Conservation (phyloP, 2,329 filamentous ascomycete genomes). For the Cercospora janseana region DNA sequence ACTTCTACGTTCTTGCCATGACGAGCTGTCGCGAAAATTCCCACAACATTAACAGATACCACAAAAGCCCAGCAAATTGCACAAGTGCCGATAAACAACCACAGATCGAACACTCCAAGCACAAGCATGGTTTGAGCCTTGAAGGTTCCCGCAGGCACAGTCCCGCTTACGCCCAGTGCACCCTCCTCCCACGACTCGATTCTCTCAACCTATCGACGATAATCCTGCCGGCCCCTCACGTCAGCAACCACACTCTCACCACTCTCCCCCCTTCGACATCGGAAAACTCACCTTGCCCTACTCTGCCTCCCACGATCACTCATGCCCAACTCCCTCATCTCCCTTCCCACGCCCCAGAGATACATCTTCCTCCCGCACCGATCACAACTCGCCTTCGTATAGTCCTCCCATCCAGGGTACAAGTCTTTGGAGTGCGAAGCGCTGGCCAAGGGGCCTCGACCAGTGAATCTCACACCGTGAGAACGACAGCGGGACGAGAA, state of each 20-base stretch:
- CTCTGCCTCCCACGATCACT: too few species aligned
- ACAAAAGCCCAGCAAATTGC: too few species aligned
- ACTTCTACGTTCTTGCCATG: too few species aligned
- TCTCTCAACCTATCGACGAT: not conserved
- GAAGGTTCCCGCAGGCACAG: too few species aligned
- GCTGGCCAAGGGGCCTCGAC: slow-evolving; percentile 1
- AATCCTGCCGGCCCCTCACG: not conserved
- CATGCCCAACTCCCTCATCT: slow-evolving; percentile 5
- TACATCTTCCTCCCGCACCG: slow-evolving; percentile 2
- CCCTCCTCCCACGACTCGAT: not conserved
- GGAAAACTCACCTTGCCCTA: not conserved
- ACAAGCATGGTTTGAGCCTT: too few species aligned
- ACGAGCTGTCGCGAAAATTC: too few species aligned
- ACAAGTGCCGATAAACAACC: too few species aligned
- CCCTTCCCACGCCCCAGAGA: slow-evolving; percentile 9
- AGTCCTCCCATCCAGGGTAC: not conserved
- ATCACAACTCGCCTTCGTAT: not conserved
- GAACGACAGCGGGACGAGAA: slow-evolving; percentile 1
- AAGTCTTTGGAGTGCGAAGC: not conserved
- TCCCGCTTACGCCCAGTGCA: not conserved
- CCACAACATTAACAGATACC: too few species aligned
- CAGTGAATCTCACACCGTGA: slow-evolving; percentile 1
- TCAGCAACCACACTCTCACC: not conserved
- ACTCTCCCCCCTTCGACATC: not conserved
- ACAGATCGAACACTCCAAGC: too few species aligned